Evolutionary conservation across 495 filamentous ascomycete genomes (phyloP).

Genomic region (Neurospora sp.): DNA sequence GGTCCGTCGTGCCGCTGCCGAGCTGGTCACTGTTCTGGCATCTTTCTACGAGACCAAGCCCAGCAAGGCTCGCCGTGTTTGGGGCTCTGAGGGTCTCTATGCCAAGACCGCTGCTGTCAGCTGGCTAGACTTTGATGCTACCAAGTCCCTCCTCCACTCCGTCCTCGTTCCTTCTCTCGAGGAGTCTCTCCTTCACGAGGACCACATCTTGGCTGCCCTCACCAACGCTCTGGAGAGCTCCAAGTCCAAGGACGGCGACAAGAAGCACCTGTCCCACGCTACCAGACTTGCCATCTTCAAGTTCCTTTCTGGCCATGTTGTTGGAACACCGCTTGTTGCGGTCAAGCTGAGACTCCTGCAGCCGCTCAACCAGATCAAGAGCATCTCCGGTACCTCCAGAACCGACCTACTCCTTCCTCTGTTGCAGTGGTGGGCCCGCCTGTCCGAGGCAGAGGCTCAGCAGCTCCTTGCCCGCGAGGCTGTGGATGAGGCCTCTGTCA

Average conservation of each 20-base stretch:
- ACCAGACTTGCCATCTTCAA: slow-evolving; percentile 53
- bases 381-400: slow-evolving; percentile 53
- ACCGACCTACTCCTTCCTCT: slow-evolving; percentile 60
- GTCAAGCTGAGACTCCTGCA: slow-evolving; percentile 60
- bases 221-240: slow-evolving; percentile 44
- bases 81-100: slow-evolving; percentile 35
- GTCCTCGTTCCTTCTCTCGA: slow-evolving; percentile 63
- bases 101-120: slow-evolving; percentile 39
- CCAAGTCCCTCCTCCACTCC: slow-evolving; percentile 48
- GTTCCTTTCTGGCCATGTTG: slow-evolving; percentile 66
- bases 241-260: slow-evolving; percentile 31
- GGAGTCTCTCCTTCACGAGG: slow-evolving; percentile 68
- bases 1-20: slow-evolving; percentile 64
- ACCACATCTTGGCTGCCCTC: slow-evolving; percentile 51
- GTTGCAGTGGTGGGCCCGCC: slow-evolving; percentile 52
- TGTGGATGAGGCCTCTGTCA: slow-evolving; percentile 46
- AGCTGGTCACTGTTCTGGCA: slow-evolving; percentile 44
- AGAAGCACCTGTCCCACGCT: slow-evolving; percentile 50
- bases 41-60: slow-evolving; percentile 12
- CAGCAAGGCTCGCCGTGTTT: slow-evolving; percentile 11
- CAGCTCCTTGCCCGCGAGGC: slow-evolving; percentile 40
- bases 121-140: slow-evolving; percentile 50
- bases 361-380: slow-evolving; percentile 60
- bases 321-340: slow-evolving; percentile 51
- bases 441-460: slow-evolving; percentile 29